Evolutionary conservation across 2,329 filamentous ascomycete genomes (phyloP).

Genomic region (Thyridium curvatum): DNA sequence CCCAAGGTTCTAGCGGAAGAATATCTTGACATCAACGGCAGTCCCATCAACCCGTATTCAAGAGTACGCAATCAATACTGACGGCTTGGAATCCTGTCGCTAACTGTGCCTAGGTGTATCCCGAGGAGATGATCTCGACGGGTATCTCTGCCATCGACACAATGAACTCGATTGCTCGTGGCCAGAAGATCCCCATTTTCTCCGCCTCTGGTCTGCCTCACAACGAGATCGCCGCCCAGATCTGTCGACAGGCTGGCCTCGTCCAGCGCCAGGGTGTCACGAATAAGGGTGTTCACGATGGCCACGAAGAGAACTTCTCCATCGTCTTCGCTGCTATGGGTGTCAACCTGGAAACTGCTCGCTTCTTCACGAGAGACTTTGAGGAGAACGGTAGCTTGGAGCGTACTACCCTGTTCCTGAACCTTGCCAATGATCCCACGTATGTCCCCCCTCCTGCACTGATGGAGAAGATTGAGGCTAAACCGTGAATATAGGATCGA

Average conservation of each 20-base stretch:
- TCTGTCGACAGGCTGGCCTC: constrained; percentile 92
- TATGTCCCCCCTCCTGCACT: constrained; percentile 37
- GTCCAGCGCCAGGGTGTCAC: constrained; percentile 72
- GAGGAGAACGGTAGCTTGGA: constrained; percentile 99
- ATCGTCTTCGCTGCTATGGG: constrained; percentile 99
- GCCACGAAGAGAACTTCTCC: constrained; percentile 98
- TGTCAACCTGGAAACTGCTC: constrained; percentile 98
- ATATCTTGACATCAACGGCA: constrained; percentile 98
- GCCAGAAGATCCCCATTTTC: constrained; percentile 99
- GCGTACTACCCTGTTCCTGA: constrained; percentile 94
- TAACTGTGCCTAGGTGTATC: constrained; percentile 66
- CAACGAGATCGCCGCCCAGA: constrained; percentile 98
- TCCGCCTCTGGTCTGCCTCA: constrained; percentile 96
- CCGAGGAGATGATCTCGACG: constrained; percentile 99
- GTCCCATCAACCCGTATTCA: constrained; percentile 96
- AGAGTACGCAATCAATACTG: constrained; percentile 54
- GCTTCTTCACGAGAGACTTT: constrained; percentile 98
- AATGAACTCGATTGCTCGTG: constrained; percentile 96
- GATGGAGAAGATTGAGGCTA: constrained; percentile 2
- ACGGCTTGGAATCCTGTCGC: constrained; percentile 1
- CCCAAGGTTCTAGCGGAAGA: constrained; percentile 97
- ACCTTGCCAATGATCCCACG: constrained; percentile 98
- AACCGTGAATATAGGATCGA: constrained; percentile 62
- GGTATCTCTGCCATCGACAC: constrained; percentile 99
- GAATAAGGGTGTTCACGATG: constrained; percentile 93